A percentile compares a stretch with the other conserved stretches of the same genome.
These are phyloP conservation scores for Fusarium subtropicale DNA, from an alignment of 2,329 filamentous ascomycete genomes.

Conservation along the genomic window DNA sequence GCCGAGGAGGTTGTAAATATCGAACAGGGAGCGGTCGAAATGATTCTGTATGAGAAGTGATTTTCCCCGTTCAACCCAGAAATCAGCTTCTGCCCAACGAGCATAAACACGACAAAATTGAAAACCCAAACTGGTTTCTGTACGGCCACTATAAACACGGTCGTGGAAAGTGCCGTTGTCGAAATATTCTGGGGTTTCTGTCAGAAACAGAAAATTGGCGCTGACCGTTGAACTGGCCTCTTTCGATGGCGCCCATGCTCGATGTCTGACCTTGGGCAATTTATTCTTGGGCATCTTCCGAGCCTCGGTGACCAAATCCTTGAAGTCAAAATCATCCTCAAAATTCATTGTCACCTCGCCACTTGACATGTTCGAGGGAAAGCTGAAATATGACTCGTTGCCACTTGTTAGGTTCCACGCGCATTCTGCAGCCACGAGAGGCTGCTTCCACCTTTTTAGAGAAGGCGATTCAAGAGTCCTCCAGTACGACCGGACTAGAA, in stretches of 20 bases:
- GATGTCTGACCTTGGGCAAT: not conserved
- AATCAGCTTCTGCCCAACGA: not conserved
- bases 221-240: not conserved
- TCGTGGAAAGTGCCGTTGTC: not conserved
- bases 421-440: not conserved
- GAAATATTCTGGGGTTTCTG: not conserved
- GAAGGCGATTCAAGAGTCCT: not conserved
- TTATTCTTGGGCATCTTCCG: not conserved
- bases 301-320: not conserved
- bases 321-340: not conserved
- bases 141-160: rapidly evolving
- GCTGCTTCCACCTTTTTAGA: not conserved
- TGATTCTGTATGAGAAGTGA: not conserved
- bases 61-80: not conserved
- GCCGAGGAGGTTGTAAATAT: not conserved
- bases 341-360: not conserved
- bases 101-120: not conserved
- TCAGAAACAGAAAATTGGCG: not conserved
- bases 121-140: not conserved
- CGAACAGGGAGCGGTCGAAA: not conserved
- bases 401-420: not conserved
- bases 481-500: not conserved
- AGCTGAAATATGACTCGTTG: not conserved
- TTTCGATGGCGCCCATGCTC: not conserved
- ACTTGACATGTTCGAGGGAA: not conserved